Conservation (phyloP, 306 rosid species). For the Prunus campanulata region DNA sequence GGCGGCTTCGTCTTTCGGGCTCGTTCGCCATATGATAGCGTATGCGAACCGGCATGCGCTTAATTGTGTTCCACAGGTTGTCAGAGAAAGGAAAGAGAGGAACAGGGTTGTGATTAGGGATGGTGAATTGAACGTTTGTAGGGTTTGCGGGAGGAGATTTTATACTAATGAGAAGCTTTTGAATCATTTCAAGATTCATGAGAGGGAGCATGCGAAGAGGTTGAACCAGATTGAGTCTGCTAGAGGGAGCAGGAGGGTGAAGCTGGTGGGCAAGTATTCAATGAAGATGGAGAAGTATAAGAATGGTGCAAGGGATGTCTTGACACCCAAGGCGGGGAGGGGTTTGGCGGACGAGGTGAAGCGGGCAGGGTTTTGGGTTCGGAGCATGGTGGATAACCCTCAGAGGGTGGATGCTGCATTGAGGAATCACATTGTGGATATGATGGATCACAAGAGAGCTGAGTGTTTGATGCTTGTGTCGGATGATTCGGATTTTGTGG, state of each 20-base stretch:
- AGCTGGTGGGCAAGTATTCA: constrained; percentile 69
- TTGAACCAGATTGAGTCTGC: constrained; percentile 74
- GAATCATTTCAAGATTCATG: constrained; percentile 78
- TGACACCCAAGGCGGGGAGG: constrained; percentile 58
- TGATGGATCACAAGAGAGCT: constrained; percentile 59
- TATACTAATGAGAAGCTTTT: constrained; percentile 61
- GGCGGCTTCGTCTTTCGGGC: constrained; percentile 67
- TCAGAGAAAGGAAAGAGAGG: constrained; percentile 55
- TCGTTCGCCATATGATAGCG: constrained; percentile 62
- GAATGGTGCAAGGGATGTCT: constrained; percentile 54
- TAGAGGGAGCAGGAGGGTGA: constrained; percentile 66
- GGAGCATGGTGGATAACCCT: constrained; percentile 43
- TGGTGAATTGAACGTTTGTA: constrained; percentile 51
- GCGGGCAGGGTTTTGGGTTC: constrained; percentile 72
- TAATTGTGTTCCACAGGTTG: constrained; percentile 48
- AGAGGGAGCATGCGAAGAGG: constrained; percentile 66
- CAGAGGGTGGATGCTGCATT: constrained; percentile 52
- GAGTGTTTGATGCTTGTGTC: constrained; percentile 85
- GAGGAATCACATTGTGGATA: constrained; percentile 54
- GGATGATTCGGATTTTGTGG: constrained; percentile 64
- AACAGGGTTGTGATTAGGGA: constrained; percentile 52
- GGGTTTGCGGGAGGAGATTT: constrained; percentile 78
- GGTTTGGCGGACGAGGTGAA: constrained; percentile 65
- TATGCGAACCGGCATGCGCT: constrained; percentile 61
- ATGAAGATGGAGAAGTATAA: constrained; percentile 87